These are phyloP conservation scores for Globisporangium rhizosaccharum DNA, from an alignment of 352 stramenopile species.

Conservation along the genomic window DNA sequence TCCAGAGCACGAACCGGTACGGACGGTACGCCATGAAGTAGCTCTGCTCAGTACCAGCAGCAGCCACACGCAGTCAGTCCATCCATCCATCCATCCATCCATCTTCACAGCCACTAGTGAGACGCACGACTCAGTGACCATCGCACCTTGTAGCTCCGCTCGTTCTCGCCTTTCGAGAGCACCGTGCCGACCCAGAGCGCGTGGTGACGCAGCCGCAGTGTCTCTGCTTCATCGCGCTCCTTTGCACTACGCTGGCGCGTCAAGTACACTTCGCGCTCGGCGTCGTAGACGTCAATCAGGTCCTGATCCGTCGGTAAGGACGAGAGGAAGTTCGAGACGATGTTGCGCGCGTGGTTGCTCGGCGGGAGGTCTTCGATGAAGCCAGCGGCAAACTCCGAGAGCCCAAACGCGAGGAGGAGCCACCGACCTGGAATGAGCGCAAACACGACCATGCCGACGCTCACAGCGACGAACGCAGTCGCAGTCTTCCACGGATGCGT, in stretches of 20 bases:
- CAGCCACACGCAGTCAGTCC: slow-evolving; percentile 8
- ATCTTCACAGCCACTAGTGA: neutral
- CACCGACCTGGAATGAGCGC: slow-evolving; percentile 65
- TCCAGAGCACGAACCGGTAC: slow-evolving; percentile 81
- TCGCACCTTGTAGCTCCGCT: slow-evolving; percentile 64
- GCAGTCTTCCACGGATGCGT: slow-evolving; percentile 85
- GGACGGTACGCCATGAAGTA: slow-evolving; percentile 61
- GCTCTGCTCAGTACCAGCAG: slow-evolving; percentile 25
- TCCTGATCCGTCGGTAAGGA: slow-evolving; percentile 79
- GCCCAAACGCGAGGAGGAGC: slow-evolving; percentile 64
- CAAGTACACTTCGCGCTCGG: slow-evolving; percentile 57
- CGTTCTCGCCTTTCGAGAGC: slow-evolving; percentile 54
- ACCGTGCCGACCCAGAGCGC: slow-evolving; percentile 61
- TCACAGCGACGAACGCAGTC: slow-evolving; percentile 44
- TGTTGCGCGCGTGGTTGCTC: slow-evolving; percentile 73
- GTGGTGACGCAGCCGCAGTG: slow-evolving; percentile 56
- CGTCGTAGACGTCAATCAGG: slow-evolving; percentile 69
- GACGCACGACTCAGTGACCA: neutral
- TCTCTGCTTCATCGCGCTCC: slow-evolving; percentile 39
- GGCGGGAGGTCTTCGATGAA: slow-evolving; percentile 73
- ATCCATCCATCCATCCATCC: slow-evolving; percentile 3
- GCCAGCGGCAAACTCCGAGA: slow-evolving; percentile 73
- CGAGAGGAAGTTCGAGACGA: slow-evolving; percentile 77
- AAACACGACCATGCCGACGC: slow-evolving; percentile 47
- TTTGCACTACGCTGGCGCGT: slow-evolving; percentile 38